These are phyloP conservation scores for Condylostoma magnum DNA, from an alignment of 169 alveolate genomes.

Conservation along the genomic window DNA sequence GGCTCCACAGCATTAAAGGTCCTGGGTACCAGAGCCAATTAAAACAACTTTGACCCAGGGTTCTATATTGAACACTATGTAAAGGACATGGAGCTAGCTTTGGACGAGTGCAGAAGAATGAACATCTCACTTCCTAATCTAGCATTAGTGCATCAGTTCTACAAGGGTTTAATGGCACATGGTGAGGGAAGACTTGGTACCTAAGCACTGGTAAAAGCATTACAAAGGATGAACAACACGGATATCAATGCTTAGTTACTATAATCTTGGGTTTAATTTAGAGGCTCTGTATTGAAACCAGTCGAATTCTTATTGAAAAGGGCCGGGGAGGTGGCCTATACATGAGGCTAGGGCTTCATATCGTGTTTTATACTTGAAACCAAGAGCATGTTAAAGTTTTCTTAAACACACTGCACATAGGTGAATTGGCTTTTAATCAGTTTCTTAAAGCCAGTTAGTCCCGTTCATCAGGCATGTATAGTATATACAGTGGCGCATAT, in stretches of 20 bases:
- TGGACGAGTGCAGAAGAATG: constrained; percentile 74
- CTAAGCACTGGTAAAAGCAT: constrained; percentile 57
- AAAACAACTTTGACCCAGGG: constrained; percentile 81
- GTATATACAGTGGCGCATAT: constrained; percentile 71
- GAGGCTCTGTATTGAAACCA: no score
- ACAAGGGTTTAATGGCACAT: constrained; percentile 58
- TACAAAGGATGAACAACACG: constrained; percentile 57
- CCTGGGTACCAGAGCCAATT: constrained; percentile 75
- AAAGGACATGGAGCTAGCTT: constrained; percentile 74
- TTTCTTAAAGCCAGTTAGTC: constrained; percentile 58
- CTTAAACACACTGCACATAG: constrained; percentile 66
- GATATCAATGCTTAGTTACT: constrained; percentile 20
- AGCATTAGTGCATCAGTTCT: constrained; percentile 58
- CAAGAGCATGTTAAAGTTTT: constrained; percentile 40
- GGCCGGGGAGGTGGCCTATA: no score
- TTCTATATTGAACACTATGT: constrained; percentile 81
- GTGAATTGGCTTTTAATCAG: constrained; percentile 54
- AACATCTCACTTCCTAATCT: constrained; percentile 77
- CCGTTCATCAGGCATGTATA: constrained; percentile 86
- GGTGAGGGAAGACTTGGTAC: constrained; percentile 69
- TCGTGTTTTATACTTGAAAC: constrained; percentile 41
- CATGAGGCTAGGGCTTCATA: constrained; percentile 38
- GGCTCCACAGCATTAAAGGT: constrained; percentile 58
- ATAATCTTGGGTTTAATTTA: no score
- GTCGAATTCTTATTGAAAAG: no score